These are phyloP conservation scores for Termitomyces sp. DNA, from an alignment of 768 basidiomycete genomes.

Conservation along the genomic window DNA sequence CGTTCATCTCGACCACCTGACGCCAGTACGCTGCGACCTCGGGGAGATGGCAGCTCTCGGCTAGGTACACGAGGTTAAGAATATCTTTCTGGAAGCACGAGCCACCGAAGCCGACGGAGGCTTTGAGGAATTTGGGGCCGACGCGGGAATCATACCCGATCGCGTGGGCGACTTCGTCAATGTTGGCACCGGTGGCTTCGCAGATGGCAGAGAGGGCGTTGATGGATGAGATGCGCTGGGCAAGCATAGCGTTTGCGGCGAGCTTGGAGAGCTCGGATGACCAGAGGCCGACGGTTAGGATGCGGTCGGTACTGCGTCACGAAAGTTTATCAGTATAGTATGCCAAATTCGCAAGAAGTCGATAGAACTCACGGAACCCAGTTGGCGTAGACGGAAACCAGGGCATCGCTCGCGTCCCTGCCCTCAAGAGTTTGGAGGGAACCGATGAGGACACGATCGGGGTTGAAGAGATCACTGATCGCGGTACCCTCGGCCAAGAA, in stretches of 20 bases:
- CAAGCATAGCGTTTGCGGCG: conserved; percentile 99
- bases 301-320: conserved; percentile 56
- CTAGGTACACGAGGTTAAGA: conserved; percentile 96
- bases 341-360: conserved; percentile 1
- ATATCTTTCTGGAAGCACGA: conserved; percentile 99
- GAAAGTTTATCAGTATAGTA: not conserved
- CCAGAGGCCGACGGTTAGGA: conserved; percentile 96
- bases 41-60: conserved; percentile 90
- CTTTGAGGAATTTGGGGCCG: conserved; percentile 93
- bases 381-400: conserved; percentile 85
- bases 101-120: conserved; percentile 95
- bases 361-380: conserved; percentile 83
- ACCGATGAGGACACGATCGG: conserved; percentile 97
- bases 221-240: conserved; percentile 97
- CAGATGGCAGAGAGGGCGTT: conserved; percentile 99
- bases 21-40: conserved; percentile 98
- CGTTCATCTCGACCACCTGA: conserved; percentile 97
- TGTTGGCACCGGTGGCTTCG: conserved; percentile 97
- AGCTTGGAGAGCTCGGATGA: conserved; percentile 98
- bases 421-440: conserved; percentile 91
- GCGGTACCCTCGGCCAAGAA: conserved; percentile 99
- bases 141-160: conserved; percentile 92
- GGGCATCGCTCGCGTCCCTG: conserved; percentile 70
- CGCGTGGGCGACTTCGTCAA: conserved; percentile 95
- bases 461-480: conserved; percentile 80